Evolutionary conservation across 257 asterid genomes (phyloP).

Genomic region (Fraxinus quadrangulata): DNA sequence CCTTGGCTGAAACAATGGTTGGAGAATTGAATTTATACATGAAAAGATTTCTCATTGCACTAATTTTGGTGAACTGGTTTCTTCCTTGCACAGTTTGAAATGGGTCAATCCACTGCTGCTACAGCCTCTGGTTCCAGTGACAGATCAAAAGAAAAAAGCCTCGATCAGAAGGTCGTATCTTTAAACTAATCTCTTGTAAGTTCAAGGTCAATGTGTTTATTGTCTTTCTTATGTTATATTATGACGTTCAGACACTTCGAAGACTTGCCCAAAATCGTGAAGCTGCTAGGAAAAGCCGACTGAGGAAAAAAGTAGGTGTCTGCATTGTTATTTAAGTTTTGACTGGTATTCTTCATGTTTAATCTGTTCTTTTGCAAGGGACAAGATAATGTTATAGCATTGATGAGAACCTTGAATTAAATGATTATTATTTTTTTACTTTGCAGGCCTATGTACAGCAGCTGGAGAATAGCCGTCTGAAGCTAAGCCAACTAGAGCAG

Average conservation of each 20-base stretch:
- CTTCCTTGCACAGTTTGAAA: conserved; percentile 59
- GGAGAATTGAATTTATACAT: not conserved
- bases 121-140: conserved; percentile 69
- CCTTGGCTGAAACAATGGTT: not conserved
- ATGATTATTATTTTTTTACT: conserved; percentile 24
- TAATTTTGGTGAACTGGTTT: conserved; percentile 23
- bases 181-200: conserved; percentile 3
- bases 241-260: conserved; percentile 61
- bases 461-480: conserved; percentile 90
- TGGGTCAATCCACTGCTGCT: conserved; percentile 52
- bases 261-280: conserved; percentile 96
- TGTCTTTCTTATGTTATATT: conserved; percentile 20
- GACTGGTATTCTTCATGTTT: conserved; percentile 15
- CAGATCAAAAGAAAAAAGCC: conserved; percentile 66
- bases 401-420: not conserved
- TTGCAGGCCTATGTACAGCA: conserved; percentile 92
- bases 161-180: conserved; percentile 70
- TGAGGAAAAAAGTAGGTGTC: conserved; percentile 80
- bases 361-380: not conserved
- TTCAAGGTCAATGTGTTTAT: conserved; percentile 26
- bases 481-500: conserved; percentile 87
- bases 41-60: not conserved
- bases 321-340: conserved; percentile 14
- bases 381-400: not conserved
- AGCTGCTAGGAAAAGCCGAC: conserved; percentile 94